These are phyloP conservation scores for Cryptosporidium muris DNA, from an alignment of 169 alveolate genomes.

Conservation along the genomic window DNA sequence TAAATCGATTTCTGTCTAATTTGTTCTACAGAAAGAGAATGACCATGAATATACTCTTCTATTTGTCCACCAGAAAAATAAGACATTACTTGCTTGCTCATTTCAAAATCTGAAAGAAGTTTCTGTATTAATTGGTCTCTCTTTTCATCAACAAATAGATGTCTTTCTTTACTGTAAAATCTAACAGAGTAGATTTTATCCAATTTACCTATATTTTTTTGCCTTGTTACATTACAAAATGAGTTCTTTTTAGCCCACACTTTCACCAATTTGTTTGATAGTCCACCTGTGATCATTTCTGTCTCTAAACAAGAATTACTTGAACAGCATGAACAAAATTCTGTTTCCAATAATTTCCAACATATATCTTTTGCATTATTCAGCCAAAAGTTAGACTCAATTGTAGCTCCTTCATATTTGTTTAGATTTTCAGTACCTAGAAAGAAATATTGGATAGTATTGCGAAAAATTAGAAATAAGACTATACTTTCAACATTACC, in stretches of 20 bases:
- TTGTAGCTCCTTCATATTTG: background rate
- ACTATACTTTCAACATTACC: too few species aligned
- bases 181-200: constrained; percentile 16
- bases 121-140: constrained; percentile 38
- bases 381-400: background rate
- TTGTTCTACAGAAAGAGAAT: constrained; percentile 50
- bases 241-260: constrained; percentile 7
- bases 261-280: constrained; percentile 35
- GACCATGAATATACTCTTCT: constrained; percentile 55
- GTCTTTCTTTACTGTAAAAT: constrained; percentile 34
- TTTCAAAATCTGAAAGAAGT: constrained; percentile 35
- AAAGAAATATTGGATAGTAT: too few species aligned
- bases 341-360: constrained; percentile 31
- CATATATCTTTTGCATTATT: constrained; percentile 21
- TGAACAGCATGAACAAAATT: constrained; percentile 36
- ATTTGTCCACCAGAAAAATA: constrained; percentile 61
- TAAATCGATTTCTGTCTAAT: constrained; percentile 25
- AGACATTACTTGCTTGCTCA: constrained; percentile 18
- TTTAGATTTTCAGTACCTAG: too few species aligned
- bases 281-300: constrained; percentile 38
- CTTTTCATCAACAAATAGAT: constrained; percentile 45
- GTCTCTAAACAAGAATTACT: background rate
- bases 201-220: background rate
- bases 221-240: constrained; percentile 41
- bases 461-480: too few species aligned